phyloP scores from a whole-genome alignment of 148 eudicot species.

The Amaranthus palmeri region DNA sequence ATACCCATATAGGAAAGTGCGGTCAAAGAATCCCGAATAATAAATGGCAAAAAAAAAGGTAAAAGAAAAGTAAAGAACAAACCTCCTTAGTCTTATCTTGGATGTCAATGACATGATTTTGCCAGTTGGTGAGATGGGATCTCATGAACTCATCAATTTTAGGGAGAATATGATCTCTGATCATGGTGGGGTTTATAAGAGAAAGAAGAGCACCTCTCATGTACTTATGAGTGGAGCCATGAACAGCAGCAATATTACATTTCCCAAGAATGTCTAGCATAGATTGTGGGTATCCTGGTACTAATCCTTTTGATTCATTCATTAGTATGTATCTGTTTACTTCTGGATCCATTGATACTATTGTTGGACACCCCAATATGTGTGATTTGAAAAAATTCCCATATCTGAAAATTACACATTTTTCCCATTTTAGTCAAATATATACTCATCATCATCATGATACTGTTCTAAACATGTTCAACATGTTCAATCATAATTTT shows the following conservation, averaged over 20 bases:
- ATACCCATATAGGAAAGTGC: background rate
- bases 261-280: constrained; percentile 86
- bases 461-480: too few species aligned
- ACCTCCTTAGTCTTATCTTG: constrained; percentile 93
- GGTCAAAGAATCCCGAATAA: constrained; percentile 5
- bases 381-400: constrained; percentile 90
- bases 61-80: background rate
- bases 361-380: constrained; percentile 85
- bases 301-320: constrained; percentile 83
- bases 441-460: too few species aligned
- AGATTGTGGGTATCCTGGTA: constrained; percentile 93
- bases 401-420: constrained; percentile 37
- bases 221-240: constrained; percentile 89
- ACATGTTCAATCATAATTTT: too few species aligned
- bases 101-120: constrained; percentile 59
- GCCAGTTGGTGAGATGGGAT: constrained; percentile 75
- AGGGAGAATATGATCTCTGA: constrained; percentile 63
- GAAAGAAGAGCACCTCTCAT: constrained; percentile 91
- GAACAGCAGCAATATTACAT: constrained; percentile 95
- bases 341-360: constrained; percentile 92
- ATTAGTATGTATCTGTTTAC: constrained; percentile 67
- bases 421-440: too few species aligned
- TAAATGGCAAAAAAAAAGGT: background rate
- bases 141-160: constrained; percentile 81
- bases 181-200: constrained; percentile 75